Evolutionary conservation across 306 rosid genomes (phyloP).

Genomic region (Chamaecrista fasciculata): DNA sequence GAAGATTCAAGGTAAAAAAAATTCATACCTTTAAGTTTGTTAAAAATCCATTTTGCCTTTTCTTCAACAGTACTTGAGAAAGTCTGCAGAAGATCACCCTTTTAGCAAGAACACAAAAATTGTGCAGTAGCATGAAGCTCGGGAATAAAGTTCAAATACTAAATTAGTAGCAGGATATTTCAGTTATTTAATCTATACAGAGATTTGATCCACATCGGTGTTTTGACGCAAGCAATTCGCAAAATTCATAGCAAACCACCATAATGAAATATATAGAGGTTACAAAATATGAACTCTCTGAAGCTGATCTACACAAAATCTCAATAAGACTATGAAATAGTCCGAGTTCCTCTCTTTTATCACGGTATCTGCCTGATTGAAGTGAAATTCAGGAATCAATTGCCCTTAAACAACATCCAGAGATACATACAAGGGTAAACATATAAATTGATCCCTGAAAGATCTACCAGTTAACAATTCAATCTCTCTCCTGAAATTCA

Average conservation of each 20-base stretch:
- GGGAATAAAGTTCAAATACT: background rate
- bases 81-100: slow-evolving; percentile 51
- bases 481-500: too few relatives aligned
- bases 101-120: background rate
- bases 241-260: background rate
- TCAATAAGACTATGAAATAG: background rate
- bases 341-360: background rate
- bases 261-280: background rate
- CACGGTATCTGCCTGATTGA: background rate
- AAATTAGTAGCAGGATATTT: slow-evolving; percentile 10
- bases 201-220: background rate
- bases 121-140: slow-evolving; percentile 14
- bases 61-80: slow-evolving; percentile 89
- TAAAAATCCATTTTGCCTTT: slow-evolving; percentile 96
- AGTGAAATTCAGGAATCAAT: background rate
- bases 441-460: too few relatives aligned
- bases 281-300: background rate
- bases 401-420: background rate
- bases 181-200: background rate
- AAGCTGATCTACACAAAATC: slow-evolving; percentile 1
- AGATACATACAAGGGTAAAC: background rate
- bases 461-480: too few relatives aligned
- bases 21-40: slow-evolving; percentile 82
- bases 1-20: background rate
- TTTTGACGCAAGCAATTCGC: background rate